Percentiles rank a stretch among this genome's conserved stretches.
phyloP scores from a whole-genome alignment of 2,329 filamentous ascomycete genomes.

The Didymella exigua region DNA sequence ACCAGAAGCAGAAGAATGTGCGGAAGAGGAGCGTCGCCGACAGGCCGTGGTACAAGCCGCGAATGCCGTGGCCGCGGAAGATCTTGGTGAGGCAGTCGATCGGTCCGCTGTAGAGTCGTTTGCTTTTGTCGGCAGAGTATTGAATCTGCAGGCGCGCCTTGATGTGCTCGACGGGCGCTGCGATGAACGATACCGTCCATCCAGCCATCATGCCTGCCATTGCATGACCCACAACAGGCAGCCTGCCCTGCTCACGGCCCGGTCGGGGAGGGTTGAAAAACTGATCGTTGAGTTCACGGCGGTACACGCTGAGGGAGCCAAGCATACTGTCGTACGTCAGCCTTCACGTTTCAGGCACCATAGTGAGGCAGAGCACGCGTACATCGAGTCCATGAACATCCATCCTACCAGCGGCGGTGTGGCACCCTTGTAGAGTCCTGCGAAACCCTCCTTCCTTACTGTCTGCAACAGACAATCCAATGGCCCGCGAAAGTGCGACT shows the following conservation, averaged over 20 bases:
- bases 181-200: slow-evolving; percentile 80
- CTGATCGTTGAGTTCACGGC: slow-evolving; percentile 78
- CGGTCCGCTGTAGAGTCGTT: slow-evolving; percentile 83
- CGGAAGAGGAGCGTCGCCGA: slow-evolving; percentile 85
- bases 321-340: slow-evolving; percentile 67
- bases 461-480: slow-evolving; percentile 86
- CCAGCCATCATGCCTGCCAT: slow-evolving; percentile 87
- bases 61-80: slow-evolving; percentile 67
- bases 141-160: slow-evolving; percentile 78
- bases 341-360: background rate
- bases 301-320: slow-evolving; percentile 88
- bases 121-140: slow-evolving; percentile 78
- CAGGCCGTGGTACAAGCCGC: slow-evolving; percentile 85
- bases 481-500: slow-evolving; percentile 80
- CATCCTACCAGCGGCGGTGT: slow-evolving; percentile 91
- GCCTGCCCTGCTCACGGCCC: slow-evolving; percentile 52
- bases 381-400: slow-evolving; percentile 95
- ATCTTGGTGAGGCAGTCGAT: slow-evolving; percentile 78
- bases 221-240: slow-evolving; percentile 82
- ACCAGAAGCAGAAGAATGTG: slow-evolving; percentile 97
- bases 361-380: slow-evolving; percentile 24
- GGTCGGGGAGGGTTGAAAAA: slow-evolving; percentile 68
- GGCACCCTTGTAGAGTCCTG: slow-evolving; percentile 91
- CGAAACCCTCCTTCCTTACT: slow-evolving; percentile 80
- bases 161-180: slow-evolving; percentile 69